Evolutionary conservation across 345 rosid species (phyloP).

Genomic region (Brassica rapa): DNA sequence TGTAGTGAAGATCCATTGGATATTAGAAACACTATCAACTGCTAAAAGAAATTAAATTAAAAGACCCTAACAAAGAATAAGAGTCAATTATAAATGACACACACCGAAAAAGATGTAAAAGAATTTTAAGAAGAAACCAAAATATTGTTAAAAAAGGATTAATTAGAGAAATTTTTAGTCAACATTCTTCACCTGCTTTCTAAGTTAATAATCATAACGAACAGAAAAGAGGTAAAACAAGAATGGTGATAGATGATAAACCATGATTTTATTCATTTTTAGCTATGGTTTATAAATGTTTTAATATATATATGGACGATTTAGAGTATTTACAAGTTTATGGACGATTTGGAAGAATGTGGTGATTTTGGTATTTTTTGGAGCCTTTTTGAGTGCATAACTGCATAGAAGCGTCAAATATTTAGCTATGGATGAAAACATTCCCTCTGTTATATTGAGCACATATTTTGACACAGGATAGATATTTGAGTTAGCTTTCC

Average conservation of each 20-base stretch:
- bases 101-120: not conserved
- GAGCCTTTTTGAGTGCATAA: no score
- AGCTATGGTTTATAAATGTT: no score
- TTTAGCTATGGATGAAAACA: no score
- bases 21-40: not conserved
- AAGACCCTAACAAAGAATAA: not conserved
- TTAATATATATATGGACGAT: no score
- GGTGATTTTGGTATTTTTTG: no score
- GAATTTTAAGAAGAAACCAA: not conserved
- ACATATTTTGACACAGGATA: no score
- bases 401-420: no score
- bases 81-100: not conserved
- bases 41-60: not conserved
- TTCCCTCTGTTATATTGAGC: no score
- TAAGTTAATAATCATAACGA: not conserved
- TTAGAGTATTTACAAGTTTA: no score
- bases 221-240: not conserved
- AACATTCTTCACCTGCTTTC: not conserved
- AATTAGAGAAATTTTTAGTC: not conserved
- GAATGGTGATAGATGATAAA: not conserved
- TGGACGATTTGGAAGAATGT: no score
- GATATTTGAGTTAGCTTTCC: no score
- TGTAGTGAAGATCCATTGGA: not conserved
- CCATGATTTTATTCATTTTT: no score
- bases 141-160: not conserved